Conservation (phyloP, 129 eudicot species). For the Flaveria ramosissima region DNA sequence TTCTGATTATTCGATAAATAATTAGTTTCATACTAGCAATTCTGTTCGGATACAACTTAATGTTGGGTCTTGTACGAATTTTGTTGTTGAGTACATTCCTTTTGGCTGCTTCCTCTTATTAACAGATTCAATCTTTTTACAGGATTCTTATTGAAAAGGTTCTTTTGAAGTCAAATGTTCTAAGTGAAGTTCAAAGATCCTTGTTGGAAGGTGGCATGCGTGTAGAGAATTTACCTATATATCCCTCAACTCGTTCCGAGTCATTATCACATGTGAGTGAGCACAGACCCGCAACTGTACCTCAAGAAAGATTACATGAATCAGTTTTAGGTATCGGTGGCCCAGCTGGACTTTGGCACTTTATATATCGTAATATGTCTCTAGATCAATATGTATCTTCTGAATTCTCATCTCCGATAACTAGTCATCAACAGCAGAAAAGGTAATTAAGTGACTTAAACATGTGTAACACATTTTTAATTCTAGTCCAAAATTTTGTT, state of each 20-base stretch:
- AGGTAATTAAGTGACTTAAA: constrained; percentile 41
- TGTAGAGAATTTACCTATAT: constrained; percentile 69
- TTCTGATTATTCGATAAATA: neutral
- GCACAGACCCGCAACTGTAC: constrained; percentile 2
- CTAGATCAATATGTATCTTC: constrained; percentile 90
- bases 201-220: constrained; percentile 79
- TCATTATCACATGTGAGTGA: constrained; percentile 51
- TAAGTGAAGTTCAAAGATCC: constrained; percentile 79
- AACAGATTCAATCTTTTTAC: constrained; percentile 3
- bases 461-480: neutral
- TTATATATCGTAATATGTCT: constrained; percentile 76
- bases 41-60: neutral
- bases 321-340: constrained; percentile 66
- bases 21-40: neutral
- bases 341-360: constrained; percentile 98
- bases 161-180: constrained; percentile 77
- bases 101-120: neutral
- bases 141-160: constrained; percentile 85
- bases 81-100: neutral
- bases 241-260: constrained; percentile 62
- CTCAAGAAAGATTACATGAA: constrained; percentile 47
- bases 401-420: constrained; percentile 84
- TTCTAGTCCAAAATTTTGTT: neutral
- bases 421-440: constrained; percentile 69
- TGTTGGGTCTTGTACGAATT: neutral